Base-by-base conservation (phyloP, 176 grass and related monocot genomes). In the Carex cristatella region DNA sequence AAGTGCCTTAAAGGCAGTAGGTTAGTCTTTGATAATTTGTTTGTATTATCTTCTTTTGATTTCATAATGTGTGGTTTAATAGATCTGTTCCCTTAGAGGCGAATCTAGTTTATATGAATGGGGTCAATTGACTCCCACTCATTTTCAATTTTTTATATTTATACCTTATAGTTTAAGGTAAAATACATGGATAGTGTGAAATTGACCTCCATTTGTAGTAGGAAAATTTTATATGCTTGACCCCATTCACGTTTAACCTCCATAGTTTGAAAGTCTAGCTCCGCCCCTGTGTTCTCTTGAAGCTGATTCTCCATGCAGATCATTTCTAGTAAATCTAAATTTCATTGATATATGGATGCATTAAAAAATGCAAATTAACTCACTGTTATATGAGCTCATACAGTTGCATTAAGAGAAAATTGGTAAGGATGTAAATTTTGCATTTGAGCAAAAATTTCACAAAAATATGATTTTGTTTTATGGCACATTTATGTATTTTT, bases 1-100 rank as follows among this genome's bases (percentile, higher is more conserved):
- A 11, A 84, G 80, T 83, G 89, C 90, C 5, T 81, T 99, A 85
- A 94, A 94, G 89, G 82, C 84, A 19, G 59, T 92, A 89, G 93
- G 96, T 94, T 86, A 80, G 85, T 40, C 79, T 91, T 71, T 19
- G 33, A 4, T 60, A 75, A 30, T 12, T 2, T 80, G 71, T 84
- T 18, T 19, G 59, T 85, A 10, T n/a, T 19, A 27, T 64, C 38
- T 91, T 11, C 65, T 13, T 51, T 87, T 77, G 7, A 84, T 86
- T 68, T 48, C 37, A n/a, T n/a, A 44, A 72, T 86, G 56, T 80
- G 54, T 66, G 5, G 61, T 77, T 80, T 3, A 37, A 19, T 73
- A 33, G 5, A 84, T 1, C 46, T 89, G 44, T 83, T 70, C 18
- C 30, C 67, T 56, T 4, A 40, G 38, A 40, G 38, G 38, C 0